Conservation (phyloP, 1,284 basidiomycete species). For the Kwoniella shivajii region DNA sequence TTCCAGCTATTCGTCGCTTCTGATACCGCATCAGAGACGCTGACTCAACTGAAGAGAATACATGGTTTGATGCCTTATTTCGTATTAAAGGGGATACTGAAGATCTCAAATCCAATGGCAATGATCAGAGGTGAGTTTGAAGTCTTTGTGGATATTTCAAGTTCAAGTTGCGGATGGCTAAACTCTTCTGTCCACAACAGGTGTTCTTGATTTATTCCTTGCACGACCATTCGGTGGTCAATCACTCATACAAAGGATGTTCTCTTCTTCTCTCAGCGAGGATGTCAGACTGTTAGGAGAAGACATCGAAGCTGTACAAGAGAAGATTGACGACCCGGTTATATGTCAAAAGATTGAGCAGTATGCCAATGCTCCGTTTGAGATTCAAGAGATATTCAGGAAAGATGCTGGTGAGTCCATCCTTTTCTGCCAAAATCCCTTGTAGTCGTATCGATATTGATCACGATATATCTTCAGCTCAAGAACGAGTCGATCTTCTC, state of each 20-base stretch:
- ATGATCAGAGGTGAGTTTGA: conserved; percentile 76
- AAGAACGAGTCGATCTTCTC: conserved; percentile 77
- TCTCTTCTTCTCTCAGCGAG: conserved; percentile 85
- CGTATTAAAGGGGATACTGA: conserved; percentile 86
- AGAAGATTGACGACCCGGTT: conserved; percentile 83
- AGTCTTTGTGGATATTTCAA: background rate
- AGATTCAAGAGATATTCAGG: conserved; percentile 81
- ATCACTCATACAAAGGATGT: conserved; percentile 92
- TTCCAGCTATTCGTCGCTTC: conserved; percentile 93
- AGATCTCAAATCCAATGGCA: conserved; percentile 90
- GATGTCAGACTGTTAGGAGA: conserved; percentile 81
- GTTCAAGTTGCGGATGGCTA: background rate
- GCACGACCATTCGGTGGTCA: conserved; percentile 94
- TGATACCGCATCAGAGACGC: conserved; percentile 87
- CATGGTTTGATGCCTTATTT: conserved; percentile 99
- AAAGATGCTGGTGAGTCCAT: conserved; percentile 68
- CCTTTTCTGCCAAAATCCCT: background rate
- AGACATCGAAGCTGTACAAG: conserved; percentile 80
- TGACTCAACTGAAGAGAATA: conserved; percentile 84
- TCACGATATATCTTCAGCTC: conserved; percentile 53
- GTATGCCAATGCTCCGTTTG: conserved; percentile 82
- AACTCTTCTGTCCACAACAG: conserved; percentile 34
- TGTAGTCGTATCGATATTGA: background rate
- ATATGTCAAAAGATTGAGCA: conserved; percentile 85
- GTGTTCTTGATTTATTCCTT: conserved; percentile 91